phyloP scores from a whole-genome alignment of 192 early-diverging fungal species.

The Coemansia sp. region DNA sequence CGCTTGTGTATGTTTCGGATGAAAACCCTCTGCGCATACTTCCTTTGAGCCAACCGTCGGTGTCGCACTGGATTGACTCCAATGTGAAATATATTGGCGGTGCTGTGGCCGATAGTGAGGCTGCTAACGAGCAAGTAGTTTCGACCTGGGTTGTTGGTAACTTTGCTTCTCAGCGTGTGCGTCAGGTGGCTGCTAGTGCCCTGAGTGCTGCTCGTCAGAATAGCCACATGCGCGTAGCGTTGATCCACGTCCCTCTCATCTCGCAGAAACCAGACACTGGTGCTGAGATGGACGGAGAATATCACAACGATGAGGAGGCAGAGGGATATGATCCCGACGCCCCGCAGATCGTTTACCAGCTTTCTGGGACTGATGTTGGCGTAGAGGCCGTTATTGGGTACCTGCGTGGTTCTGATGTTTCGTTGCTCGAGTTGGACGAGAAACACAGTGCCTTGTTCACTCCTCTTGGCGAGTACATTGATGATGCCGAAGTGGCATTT shows the following conservation, averaged over 20 bases:
- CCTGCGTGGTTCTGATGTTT: neutral
- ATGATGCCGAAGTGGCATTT: constrained; percentile 18
- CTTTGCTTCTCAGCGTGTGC: constrained; percentile 52
- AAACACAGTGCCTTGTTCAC: neutral
- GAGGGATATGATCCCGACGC: constrained; percentile 26
- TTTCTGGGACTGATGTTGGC: constrained; percentile 6
- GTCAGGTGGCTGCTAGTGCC: constrained; percentile 52
- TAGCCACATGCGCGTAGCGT: constrained; percentile 24
- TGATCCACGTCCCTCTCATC: constrained; percentile 12
- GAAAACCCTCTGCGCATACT: constrained; percentile 35
- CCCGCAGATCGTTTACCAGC: constrained; percentile 30
- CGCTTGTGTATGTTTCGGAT: constrained; percentile 38
- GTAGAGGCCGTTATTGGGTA: constrained; percentile 1
- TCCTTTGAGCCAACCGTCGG: constrained; percentile 5
- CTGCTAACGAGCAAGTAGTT: constrained; percentile 1
- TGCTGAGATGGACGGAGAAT: constrained; percentile 13
- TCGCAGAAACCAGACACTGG: neutral
- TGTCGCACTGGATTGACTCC: constrained; percentile 20
- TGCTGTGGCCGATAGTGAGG: neutral
- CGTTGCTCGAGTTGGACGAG: neutral
- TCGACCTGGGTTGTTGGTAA: constrained; percentile 57
- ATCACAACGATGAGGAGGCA: constrained; percentile 5
- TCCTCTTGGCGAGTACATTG: constrained; percentile 7
- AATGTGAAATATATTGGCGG: constrained; percentile 15
- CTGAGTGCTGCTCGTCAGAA: constrained; percentile 36